Base-by-base conservation (phyloP, 176 grass and related monocot genomes). In the Panicum miliaceum region DNA sequence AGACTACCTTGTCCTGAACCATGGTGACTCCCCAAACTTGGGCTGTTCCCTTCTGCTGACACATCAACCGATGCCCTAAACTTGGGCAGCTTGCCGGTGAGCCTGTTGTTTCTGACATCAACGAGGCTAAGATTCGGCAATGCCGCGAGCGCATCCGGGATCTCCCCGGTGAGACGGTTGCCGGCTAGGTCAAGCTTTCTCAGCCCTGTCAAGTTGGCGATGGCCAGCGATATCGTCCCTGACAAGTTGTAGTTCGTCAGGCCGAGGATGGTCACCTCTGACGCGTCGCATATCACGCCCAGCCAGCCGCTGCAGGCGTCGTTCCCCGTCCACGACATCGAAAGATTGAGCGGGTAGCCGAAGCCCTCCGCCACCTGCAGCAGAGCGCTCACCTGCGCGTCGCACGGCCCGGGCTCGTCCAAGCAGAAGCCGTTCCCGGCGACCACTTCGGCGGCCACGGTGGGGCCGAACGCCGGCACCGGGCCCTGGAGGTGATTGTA, bases 341-440 rank as follows among this genome's bases (percentile, higher is more conserved):
- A n/a, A 8, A 71, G 68, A 42, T 46, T 13, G 7, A 47, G n/a
- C 12, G 68, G 68, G 42, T 47, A 71, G 0, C 42, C 68, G 7
- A 71, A 71, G 2, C 68, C 42, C 42, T 27, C 12, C 1, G 41
- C 42, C 41, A 71, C 68, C 41, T 3, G 22, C 12, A 71, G 68
- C 12, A 71, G 68, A 7, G n/a, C 10, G 68, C 11, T 71, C 68
- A 71, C 68, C 42, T 47, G 68, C 42, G 68, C n/a, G 68, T 26
- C n/a, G 68, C 68, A 71, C 7, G 68, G 68, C n/a, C 23, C n/a
- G 20, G 68, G n/a, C 2, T 27, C 26, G 5, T 47, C 68, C 42
- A 16, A 6, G 68, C 68, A 71, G n/a, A 71, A 71, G 3, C 68
- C n/a, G 13, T 71, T 46, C n/a, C 68, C 68, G 42, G 68, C 12